Evolutionary conservation across 1,139 yeast species (phyloP), one percentile per base, ranked within the genome.

Genomic region (Lodderomyces parapsilosis): DNA sequence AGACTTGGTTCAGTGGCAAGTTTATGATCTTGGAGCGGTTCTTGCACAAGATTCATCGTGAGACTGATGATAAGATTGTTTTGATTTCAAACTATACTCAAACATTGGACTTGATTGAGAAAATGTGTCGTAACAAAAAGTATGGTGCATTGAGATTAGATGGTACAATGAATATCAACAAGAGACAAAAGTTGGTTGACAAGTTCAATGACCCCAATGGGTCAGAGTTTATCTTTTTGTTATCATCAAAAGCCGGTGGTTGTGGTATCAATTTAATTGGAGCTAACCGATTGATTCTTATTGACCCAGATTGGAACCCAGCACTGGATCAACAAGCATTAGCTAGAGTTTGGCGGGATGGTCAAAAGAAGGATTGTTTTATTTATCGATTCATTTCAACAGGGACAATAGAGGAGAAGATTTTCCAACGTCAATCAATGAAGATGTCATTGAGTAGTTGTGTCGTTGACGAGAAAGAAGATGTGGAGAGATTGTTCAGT

Each of bases 271-370:
- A 93, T 59, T 76, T 93, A 52, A 93, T 93, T 56, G 99, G 99
- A 8, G 99, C 99, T 8, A 93, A 94, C 56, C 74, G 99, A 49
- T 71, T 93, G 48, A 80, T 93, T 23, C 71, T 93, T 44, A 74
- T 93, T 56, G 99, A 93, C 60, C 99, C 99, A 0, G 99, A 94
- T 63, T 93, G 99, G 99, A 93, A 93, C 56, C 99, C 99, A 0
- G 99, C 99, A 0, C 86, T 97, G 2, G 99, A 93, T 60, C 99
- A 93, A 61, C 99, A 93, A 65, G 99, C 99, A 0, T 72, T 93
- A 48, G 99, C 99, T 0, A 79, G 99, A 62, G 96, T 93, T 3
- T 93, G 99, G 99, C 84, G 99, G 72, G 99, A 93, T 66, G 99
- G 99, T 0, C 99, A 93, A 59, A 91, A 88, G 74, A 93, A 93